Base-by-base conservation (phyloP, 2,329 filamentous ascomycete genomes). In the Pyrenochaeta sp. region DNA sequence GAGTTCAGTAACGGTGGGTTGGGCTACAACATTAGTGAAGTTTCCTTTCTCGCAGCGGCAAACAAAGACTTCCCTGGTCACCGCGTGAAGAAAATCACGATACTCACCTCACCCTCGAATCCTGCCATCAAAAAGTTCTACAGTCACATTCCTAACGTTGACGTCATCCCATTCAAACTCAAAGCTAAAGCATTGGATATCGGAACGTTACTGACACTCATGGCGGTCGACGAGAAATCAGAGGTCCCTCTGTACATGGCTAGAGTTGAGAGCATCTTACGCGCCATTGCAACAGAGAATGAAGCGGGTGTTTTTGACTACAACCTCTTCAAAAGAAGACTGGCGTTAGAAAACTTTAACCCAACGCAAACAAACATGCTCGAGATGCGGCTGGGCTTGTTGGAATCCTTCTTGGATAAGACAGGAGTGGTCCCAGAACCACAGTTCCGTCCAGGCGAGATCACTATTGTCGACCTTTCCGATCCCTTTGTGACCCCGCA, bases 391-490 rank as follows among this genome's bases (percentile, higher is more conserved):
- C 77, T 92, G 1, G 82, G 86, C 6, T 81, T 88, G 0, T 78
- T 92, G 0, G 86, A 91, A 66, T 87, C 84, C 13, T 91, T 91
- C 73, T 82, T 91, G 72, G 79, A 82, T 64, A 48, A 65, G 7
- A 37, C 52, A 0, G 59, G 61, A 5, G 59, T 44, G 2, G 45
- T 48, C 12, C 43, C 59, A 3, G 52, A 62, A 15, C 65, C 67
- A 12, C 15, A 43, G 0, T 70, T 61, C 19, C 52, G 80, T 49
- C 76, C 82, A 0, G 86, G 86, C 1, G 77, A 79, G 10, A 75
- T 91, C 0, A 90, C 86, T 0, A 89, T 91, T 48, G 79, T 93
- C 5, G 91, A 95, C 66, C 78, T 95, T 0, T 91, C 87, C 0
- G 91, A 90, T 69, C 88, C 90, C 0, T 92, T 89, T 63, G 80